Evolutionary conservation across 2,329 filamentous ascomycete species (phyloP).

Genomic region (Diaporthe ampelina): DNA sequence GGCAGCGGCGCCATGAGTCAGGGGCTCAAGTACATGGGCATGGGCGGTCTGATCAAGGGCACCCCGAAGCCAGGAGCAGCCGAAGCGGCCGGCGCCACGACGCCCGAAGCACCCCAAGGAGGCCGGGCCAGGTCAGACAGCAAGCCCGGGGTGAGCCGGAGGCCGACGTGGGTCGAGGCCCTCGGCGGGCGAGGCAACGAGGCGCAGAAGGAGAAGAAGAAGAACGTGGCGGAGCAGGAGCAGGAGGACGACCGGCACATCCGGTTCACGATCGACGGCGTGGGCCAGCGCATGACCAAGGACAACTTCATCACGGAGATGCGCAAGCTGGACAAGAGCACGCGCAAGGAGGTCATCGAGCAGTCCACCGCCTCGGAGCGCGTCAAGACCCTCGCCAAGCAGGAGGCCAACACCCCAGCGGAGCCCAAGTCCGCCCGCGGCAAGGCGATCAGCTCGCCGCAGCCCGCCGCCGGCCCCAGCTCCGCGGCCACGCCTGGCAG

Average conservation of each 20-base stretch:
- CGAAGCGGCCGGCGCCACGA: conserved; percentile 35
- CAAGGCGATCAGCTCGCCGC: conserved; percentile 37
- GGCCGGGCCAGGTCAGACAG: conserved; percentile 41
- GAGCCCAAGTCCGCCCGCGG: conserved; percentile 38
- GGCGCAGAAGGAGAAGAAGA: conserved; percentile 54
- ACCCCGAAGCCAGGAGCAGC: conserved; percentile 52
- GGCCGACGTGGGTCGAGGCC: conserved; percentile 47
- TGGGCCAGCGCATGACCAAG: conserved; percentile 83
- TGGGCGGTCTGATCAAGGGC: conserved; percentile 60
- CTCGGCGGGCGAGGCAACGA: conserved; percentile 46
- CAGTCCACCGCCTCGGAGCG: conserved; percentile 62
- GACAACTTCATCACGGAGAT: conserved; percentile 84
- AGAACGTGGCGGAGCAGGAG: conserved; percentile 59
- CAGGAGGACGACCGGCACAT: conserved; percentile 78
- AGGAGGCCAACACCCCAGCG: conserved; percentile 48
- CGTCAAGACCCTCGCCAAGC: conserved; percentile 64
- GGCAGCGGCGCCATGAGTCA: conserved; percentile 57
- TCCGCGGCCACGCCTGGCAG: background rate
- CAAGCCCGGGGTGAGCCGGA: conserved; percentile 11
- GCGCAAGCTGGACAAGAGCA: conserved; percentile 77
- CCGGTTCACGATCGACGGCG: conserved; percentile 81
- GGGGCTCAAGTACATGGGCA: conserved; percentile 68
- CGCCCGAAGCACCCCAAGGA: conserved; percentile 41
- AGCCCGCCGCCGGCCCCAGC: conserved; percentile 8
- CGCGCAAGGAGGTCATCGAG: conserved; percentile 68